Percentiles rank a stretch among this genome's conserved stretches.
Conservation (phyloP, 805 yeast genomes). For the Metschnikowia gelsemii region DNA sequence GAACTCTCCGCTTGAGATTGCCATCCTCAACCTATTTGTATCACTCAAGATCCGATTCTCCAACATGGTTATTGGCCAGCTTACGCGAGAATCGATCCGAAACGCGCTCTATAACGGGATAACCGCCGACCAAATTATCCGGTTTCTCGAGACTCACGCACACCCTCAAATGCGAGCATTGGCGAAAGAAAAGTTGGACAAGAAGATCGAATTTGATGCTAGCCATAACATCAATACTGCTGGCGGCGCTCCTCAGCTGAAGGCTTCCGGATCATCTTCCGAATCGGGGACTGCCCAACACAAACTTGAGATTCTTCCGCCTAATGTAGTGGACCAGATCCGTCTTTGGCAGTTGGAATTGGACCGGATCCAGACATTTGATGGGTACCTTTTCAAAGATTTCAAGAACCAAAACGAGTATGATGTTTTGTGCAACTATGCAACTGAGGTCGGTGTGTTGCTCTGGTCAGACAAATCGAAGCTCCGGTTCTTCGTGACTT, state of each 20-base stretch:
- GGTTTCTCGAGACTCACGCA: slow-evolving; percentile 86
- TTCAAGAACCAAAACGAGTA: slow-evolving; percentile 77
- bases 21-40: slow-evolving; percentile 84
- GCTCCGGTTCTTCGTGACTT: slow-evolving; percentile 79
- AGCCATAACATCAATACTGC: slow-evolving; percentile 49
- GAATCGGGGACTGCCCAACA: slow-evolving; percentile 42
- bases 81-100: slow-evolving; percentile 89
- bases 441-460: slow-evolving; percentile 86
- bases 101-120: slow-evolving; percentile 84
- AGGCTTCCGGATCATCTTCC: slow-evolving; percentile 23
- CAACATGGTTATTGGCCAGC: slow-evolving; percentile 90
- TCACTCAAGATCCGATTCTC: slow-evolving; percentile 81
- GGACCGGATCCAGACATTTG: slow-evolving; percentile 84
- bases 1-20: slow-evolving; percentile 91
- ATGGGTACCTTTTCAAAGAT: slow-evolving; percentile 86
- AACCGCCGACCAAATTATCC: slow-evolving; percentile 90
- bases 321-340: slow-evolving; percentile 96
- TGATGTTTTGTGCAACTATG: slow-evolving; percentile 68
- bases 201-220: slow-evolving; percentile 62
- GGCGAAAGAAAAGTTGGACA: slow-evolving; percentile 68
- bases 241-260: slow-evolving; percentile 39
- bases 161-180: slow-evolving; percentile 83
- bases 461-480: slow-evolving; percentile 78
- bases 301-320: slow-evolving; percentile 70
- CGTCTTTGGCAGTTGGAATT: slow-evolving; percentile 94